Conservation (phyloP, 192 early-diverging fungal species). For the Coemansia umbellata region DNA sequence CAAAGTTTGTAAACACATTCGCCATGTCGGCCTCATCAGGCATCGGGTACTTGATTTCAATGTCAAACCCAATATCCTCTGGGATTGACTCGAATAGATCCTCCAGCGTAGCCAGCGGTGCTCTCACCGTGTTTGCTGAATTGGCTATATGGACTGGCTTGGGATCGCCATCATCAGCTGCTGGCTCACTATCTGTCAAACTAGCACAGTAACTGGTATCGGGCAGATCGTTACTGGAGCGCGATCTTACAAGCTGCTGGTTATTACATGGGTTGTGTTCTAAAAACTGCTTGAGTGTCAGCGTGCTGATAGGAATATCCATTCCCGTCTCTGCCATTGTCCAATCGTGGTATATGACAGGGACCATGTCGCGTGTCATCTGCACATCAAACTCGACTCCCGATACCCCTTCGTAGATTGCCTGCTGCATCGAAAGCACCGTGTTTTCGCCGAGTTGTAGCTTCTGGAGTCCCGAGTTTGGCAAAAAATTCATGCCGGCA, state of each 20-base stretch:
- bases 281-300: constrained; percentile 70
- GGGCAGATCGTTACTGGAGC: constrained; percentile 24
- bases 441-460: constrained; percentile 94
- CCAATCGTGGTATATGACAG: constrained; percentile 95
- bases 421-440: constrained; percentile 76
- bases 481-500: constrained; percentile 70
- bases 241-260: neutral
- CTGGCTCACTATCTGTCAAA: neutral
- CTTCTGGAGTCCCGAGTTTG: constrained; percentile 43
- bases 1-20: constrained; percentile 63
- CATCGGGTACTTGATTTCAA: constrained; percentile 96
- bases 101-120: constrained; percentile 80
- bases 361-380: constrained; percentile 80
- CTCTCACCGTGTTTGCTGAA: constrained; percentile 74
- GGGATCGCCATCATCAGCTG: neutral
- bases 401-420: constrained; percentile 75
- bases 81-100: constrained; percentile 78
- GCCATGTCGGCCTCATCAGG: constrained; percentile 81
- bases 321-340: constrained; percentile 67
- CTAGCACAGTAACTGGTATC: too few relatives aligned
- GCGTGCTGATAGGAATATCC: constrained; percentile 62
- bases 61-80: constrained; percentile 76
- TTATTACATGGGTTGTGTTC: constrained; percentile 50
- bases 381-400: constrained; percentile 97
- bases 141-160: constrained; percentile 67